Base-by-base conservation (phyloP, 495 filamentous ascomycete genomes). In the Penicillium turbatum region DNA sequence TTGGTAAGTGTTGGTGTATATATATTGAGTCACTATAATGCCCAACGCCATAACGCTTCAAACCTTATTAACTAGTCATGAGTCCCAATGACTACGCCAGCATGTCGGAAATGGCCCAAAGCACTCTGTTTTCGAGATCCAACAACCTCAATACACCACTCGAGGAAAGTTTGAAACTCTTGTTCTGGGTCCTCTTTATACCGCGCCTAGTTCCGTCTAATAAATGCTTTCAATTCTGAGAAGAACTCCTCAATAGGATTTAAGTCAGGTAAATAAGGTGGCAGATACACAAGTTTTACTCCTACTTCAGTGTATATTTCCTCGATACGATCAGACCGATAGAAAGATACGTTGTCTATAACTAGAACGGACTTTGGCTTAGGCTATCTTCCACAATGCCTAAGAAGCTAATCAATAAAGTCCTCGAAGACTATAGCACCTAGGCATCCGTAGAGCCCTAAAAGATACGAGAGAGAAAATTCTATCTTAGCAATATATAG, bases 281-380 rank as follows among this genome's bases (percentile, higher is more conserved):
- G 53, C 11, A 60, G 21, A 35, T 48, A 72, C 19, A 68, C 13
- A 9, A 72, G 51, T 37, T 49, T 67, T 1, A 74, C 67, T 15
- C 72, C 65, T 9, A 62, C 61, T 15, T 63, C 54, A 10, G 36
- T 10, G 44, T 61, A 75, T 51, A 73, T 48, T 38, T 72, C 48
- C 41, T 61, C 37, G 10, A 73, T 62, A 34, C 64, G 29, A 3
- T 48, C 35, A 24, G 51, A 30, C 4, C 16, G 48, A 41, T 40
- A 11, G n/a, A 44, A 44, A 19, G 16, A 39, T 7, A 11, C 34
- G 0, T 36, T 36, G 11, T 36, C 34, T 11, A 9, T 36, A 36
- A 27, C 16, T 6, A 30, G 8, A 3, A 44, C 41, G 13, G 41
- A 44, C 41, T 30, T 44, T 17, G 41, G 41, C 41, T 44, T 24